Evolutionary conservation across 23 red algal genomes (phyloP).

Genomic region (Chondrus crispus): DNA sequence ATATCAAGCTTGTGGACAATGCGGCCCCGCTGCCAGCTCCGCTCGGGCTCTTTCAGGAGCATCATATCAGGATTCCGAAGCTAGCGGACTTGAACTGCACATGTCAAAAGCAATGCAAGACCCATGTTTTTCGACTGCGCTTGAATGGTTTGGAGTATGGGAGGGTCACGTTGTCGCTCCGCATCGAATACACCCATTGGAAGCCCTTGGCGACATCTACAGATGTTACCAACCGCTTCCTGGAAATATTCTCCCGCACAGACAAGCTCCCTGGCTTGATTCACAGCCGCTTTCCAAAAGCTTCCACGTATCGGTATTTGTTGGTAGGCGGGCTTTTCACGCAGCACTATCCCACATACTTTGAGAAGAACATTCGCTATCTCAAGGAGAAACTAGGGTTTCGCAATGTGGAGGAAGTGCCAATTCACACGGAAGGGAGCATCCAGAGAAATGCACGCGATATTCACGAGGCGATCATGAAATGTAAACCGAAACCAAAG

Average conservation of each 20-base stretch:
- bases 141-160: constrained; percentile 1
- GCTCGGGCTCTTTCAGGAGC: constrained; percentile 5
- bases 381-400: constrained; percentile 19
- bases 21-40: constrained; percentile 1
- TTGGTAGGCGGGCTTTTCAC: constrained; percentile 64
- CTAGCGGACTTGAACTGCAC: neutral
- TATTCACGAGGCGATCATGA: constrained; percentile 40
- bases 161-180: neutral
- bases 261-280: neutral
- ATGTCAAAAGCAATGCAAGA: neutral
- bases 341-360: constrained; percentile 52
- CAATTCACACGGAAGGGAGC: constrained; percentile 67
- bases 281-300: constrained; percentile 24
- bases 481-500: neutral
- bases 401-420: neutral
- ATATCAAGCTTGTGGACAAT: constrained; percentile 24
- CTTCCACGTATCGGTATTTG: constrained; percentile 17
- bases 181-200: neutral
- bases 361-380: constrained; percentile 46
- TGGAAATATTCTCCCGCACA: neutral
- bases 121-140: constrained; percentile 18
- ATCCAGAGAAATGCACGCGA: constrained; percentile 29
- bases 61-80: neutral
- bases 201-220: neutral
- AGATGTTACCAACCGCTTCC: constrained; percentile 19